These are phyloP conservation scores for Vanrija sp. DNA, from an alignment of 1,284 basidiomycete species.

Conservation along the genomic window DNA sequence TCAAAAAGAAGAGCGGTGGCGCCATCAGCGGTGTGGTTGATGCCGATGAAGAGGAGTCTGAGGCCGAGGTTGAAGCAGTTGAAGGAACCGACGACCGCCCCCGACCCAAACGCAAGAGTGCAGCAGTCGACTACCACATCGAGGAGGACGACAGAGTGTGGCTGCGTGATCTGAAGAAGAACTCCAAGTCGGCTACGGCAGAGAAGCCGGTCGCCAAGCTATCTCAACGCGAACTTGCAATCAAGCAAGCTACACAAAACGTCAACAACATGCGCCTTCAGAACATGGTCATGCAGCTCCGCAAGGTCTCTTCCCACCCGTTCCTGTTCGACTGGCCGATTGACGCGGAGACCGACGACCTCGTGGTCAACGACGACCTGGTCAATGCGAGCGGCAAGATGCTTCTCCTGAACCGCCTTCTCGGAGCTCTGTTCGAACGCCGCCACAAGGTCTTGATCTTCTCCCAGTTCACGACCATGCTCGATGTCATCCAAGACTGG, in stretches of 20 bases:
- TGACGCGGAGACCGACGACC: constrained; percentile 60
- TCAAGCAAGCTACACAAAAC: constrained; percentile 49
- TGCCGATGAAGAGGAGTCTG: constrained; percentile 11
- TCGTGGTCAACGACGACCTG: constrained; percentile 67
- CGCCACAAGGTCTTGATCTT: constrained; percentile 91
- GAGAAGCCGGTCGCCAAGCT: constrained; percentile 26
- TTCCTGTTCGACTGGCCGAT: constrained; percentile 87
- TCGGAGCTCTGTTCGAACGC: constrained; percentile 74
- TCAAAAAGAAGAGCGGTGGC: constrained; percentile 51
- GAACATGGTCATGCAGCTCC: constrained; percentile 91
- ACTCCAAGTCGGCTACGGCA: constrained; percentile 11
- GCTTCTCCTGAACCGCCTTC: constrained; percentile 84
- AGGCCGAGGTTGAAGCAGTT: not conserved
- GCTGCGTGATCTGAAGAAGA: constrained; percentile 60
- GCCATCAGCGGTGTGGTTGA: not conserved
- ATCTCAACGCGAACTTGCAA: too few species aligned
- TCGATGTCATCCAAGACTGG: constrained; percentile 92
- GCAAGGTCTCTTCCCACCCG: constrained; percentile 82
- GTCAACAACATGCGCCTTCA: constrained; percentile 89
- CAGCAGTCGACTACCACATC: constrained; percentile 46
- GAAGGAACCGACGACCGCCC: constrained; percentile 22
- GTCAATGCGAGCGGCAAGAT: constrained; percentile 90
- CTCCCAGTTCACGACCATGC: constrained; percentile 90
- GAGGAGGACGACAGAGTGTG: constrained; percentile 67
- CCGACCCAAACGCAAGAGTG: constrained; percentile 12